These are phyloP conservation scores for Aspergillus quadrilineatus DNA, from an alignment of 2,329 filamentous ascomycete species.

Conservation along the genomic window DNA sequence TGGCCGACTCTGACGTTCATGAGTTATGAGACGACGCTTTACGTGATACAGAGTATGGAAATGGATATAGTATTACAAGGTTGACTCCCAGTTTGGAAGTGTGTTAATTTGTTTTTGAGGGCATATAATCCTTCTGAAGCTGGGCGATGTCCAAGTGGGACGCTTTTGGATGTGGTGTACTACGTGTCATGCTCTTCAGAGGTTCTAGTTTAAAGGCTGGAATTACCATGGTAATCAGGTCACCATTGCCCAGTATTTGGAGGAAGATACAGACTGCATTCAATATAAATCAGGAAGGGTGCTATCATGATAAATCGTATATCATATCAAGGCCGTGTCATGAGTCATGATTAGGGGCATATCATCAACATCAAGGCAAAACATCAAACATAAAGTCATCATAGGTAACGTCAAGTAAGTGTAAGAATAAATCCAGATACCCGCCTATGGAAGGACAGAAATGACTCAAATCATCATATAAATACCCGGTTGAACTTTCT, in stretches of 20 bases:
- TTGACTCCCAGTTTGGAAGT: no score
- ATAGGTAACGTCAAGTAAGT: neutral
- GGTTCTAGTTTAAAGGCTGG: no score
- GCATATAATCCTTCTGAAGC: no score
- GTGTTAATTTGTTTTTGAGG: no score
- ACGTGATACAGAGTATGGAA: no score
- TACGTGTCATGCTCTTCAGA: no score
- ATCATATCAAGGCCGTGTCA: neutral
- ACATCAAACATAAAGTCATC: neutral
- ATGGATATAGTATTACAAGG: no score
- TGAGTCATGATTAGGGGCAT: neutral
- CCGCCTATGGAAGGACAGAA: neutral
- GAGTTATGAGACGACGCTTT: no score
- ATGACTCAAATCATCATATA: constrained; percentile 16
- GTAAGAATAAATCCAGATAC: neutral
- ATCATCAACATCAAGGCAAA: neutral
- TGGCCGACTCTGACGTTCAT: no score
- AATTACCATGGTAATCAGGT: no score
- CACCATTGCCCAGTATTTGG: neutral
- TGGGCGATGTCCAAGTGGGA: no score
- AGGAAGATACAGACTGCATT: neutral
- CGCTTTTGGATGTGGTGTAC: no score
- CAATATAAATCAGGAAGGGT: neutral
- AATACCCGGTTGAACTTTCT: constrained; percentile 29
- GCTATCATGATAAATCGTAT: neutral